Evolutionary conservation across 805 yeast species (phyloP).

Genomic region (Pichia scutulata): DNA sequence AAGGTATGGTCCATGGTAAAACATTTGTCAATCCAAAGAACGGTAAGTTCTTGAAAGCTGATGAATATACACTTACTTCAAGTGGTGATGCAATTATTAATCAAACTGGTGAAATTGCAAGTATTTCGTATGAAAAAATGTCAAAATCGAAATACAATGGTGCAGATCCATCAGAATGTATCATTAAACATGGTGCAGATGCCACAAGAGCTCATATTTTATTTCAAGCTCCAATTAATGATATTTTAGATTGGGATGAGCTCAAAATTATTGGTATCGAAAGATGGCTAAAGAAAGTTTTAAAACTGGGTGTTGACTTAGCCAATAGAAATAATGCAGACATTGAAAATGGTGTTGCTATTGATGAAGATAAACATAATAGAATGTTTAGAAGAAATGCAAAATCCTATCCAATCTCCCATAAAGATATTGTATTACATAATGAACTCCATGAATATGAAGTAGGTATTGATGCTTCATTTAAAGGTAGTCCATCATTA

Average conservation of each 20-base stretch:
- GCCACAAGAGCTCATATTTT: slow-evolving; percentile 89
- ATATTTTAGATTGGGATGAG: slow-evolving; percentile 85
- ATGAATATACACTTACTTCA: slow-evolving; percentile 47
- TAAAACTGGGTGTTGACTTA: slow-evolving; percentile 23
- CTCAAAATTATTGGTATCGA: slow-evolving; percentile 77
- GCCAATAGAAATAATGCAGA: slow-evolving; percentile 10
- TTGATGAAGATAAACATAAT: slow-evolving; percentile 15
- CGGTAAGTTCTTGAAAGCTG: slow-evolving; percentile 71
- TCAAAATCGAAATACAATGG: slow-evolving; percentile 95
- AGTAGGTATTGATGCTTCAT: slow-evolving; percentile 48
- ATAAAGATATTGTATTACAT: slow-evolving; percentile 47
- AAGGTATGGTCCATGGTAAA: slow-evolving; percentile 97
- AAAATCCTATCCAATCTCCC: slow-evolving; percentile 5
- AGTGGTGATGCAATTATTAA: slow-evolving; percentile 40
- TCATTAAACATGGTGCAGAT: slow-evolving; percentile 78
- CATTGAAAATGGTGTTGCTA: slow-evolving; percentile 8
- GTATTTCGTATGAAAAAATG: slow-evolving; percentile 78
- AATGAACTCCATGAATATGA: slow-evolving; percentile 46
- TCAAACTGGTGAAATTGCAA: slow-evolving; percentile 44
- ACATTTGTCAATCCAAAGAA: slow-evolving; percentile 67
- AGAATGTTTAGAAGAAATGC: neutral
- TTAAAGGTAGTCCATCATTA: slow-evolving; percentile 51
- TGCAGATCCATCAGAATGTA: slow-evolving; percentile 78
- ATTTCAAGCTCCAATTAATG: slow-evolving; percentile 85
- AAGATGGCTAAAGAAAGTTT: slow-evolving; percentile 70